Evolutionary conservation across 176 grass and related monocot species (phyloP).

Genomic region (Oryza glaberrima): DNA sequence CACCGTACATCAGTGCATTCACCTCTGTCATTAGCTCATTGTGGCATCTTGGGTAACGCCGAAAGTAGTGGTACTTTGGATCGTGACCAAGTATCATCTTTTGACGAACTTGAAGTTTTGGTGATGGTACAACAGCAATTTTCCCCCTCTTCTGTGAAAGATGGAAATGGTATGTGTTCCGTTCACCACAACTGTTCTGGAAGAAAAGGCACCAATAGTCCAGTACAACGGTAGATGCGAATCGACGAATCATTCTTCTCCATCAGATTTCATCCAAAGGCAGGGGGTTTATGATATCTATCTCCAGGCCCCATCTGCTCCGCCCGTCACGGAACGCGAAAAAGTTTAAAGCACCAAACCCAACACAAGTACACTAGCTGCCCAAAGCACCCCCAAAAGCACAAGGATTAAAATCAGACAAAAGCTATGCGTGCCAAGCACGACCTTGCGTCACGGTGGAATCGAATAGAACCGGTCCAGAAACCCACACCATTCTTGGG

Average conservation of each 20-base stretch:
- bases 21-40: neutral
- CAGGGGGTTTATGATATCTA: neutral
- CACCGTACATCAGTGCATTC: neutral
- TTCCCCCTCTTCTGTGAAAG: neutral
- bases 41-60: neutral
- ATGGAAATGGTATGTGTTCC: neutral
- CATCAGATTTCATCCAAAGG: neutral
- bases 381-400: neutral
- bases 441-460: neutral
- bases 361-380: neutral
- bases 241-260: neutral
- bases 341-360: neutral
- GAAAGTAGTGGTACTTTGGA: neutral
- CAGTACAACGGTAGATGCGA: neutral
- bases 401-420: neutral
- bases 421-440: neutral
- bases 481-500: neutral
- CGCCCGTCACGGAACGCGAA: constrained; percentile 34
- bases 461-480: constrained; percentile 19
- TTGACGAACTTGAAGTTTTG: neutral
- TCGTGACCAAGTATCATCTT: neutral
- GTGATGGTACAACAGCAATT: neutral
- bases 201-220: neutral
- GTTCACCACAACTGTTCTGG: neutral
- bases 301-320: neutral